Conservation (phyloP, 2,329 filamentous ascomycete species). For the Diaporthe citriasiana region DNA sequence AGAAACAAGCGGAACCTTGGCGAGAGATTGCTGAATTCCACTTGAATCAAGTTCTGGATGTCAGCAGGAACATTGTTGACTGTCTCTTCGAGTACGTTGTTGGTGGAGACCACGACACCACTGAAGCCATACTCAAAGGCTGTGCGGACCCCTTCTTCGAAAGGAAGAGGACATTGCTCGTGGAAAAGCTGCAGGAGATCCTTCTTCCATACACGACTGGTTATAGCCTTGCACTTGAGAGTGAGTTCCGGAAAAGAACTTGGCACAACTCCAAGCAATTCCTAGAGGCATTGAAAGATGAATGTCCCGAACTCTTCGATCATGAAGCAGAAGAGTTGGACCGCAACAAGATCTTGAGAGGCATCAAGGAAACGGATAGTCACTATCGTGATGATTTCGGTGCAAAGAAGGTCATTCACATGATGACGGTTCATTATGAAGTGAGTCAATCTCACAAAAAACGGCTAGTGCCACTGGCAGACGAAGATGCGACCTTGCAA, state of each 20-base stretch:
- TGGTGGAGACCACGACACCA: not conserved
- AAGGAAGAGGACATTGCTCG: not conserved
- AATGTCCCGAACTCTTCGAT: not conserved
- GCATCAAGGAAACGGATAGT: not conserved
- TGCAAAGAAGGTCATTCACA: not conserved
- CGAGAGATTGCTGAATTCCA: not conserved
- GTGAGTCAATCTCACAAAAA: not conserved
- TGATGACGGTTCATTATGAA: slow-evolving; percentile 6
- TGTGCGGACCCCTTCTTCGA: slow-evolving; percentile 4
- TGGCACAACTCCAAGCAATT: not conserved
- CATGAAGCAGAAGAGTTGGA: not conserved
- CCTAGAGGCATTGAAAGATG: not conserved
- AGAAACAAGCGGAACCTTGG: not conserved
- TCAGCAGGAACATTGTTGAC: slow-evolving; percentile 4
- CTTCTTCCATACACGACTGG: not conserved
- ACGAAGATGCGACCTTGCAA: too few species aligned
- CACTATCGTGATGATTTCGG: not conserved
- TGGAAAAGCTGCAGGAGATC: not conserved
- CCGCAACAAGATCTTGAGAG: not conserved
- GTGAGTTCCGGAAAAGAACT: not conserved
- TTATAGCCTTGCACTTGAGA: not conserved
- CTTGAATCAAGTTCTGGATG: not conserved
- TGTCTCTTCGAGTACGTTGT: not conserved
- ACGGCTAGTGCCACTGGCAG: too few species aligned
- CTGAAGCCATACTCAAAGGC: not conserved